Conservation (phyloP, 1,284 basidiomycete species). For the Tilletia indica region DNA sequence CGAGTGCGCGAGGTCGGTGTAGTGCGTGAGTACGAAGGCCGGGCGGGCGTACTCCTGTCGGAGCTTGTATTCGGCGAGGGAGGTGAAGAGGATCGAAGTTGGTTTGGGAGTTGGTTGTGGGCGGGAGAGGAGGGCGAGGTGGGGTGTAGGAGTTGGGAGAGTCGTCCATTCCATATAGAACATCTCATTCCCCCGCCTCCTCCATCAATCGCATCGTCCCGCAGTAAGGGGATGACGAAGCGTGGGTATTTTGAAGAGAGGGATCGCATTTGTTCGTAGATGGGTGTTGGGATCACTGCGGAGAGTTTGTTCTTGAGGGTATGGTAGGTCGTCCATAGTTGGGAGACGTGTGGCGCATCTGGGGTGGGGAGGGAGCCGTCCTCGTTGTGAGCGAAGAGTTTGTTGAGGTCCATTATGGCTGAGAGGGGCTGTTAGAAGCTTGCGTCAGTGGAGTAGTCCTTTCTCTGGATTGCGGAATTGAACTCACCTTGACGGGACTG, state of each 20-base stretch:
- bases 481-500: slow-evolving; percentile 16
- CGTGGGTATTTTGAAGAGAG: slow-evolving; percentile 44
- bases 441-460: no score
- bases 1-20: slow-evolving; percentile 78
- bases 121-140: slow-evolving; percentile 51
- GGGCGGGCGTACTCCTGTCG: slow-evolving; percentile 85
- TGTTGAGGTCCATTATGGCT: slow-evolving; percentile 44
- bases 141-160: slow-evolving; percentile 28
- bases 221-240: slow-evolving; percentile 51
- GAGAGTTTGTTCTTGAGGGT: slow-evolving; percentile 52
- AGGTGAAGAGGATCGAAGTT: slow-evolving; percentile 77
- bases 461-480: no score
- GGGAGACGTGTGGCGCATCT: slow-evolving; percentile 29
- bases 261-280: slow-evolving; percentile 41
- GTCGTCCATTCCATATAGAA: slow-evolving; percentile 51
- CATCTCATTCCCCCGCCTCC: slow-evolving; percentile 46
- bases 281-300: slow-evolving; percentile 44
- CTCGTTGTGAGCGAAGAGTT: slow-evolving; percentile 33
- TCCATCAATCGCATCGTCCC: slow-evolving; percentile 30
- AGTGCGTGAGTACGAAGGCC: slow-evolving; percentile 83
- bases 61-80: slow-evolving; percentile 89
- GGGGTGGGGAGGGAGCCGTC: slow-evolving; percentile 18
- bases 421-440: slow-evolving; percentile 28
- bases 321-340: slow-evolving; percentile 54
- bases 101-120: slow-evolving; percentile 21